phyloP scores from a whole-genome alignment of 2,329 filamentous ascomycete species.

The Phymatotrichopsis omnivora region DNA sequence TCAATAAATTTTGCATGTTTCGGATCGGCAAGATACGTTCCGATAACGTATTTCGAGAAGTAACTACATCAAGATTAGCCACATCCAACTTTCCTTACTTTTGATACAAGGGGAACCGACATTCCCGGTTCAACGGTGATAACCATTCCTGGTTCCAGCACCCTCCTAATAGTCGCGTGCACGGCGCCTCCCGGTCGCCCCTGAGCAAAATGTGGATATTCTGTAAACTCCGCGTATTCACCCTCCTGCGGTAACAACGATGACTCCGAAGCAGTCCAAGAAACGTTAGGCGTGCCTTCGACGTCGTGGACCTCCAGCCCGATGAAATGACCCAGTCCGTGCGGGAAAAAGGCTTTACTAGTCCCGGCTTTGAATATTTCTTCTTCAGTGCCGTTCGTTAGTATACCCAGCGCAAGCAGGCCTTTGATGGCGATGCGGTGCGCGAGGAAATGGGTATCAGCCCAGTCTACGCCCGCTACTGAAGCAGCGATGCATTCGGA shows the following conservation, averaged over 20 bases:
- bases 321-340: constrained; percentile 52
- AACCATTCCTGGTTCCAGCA: constrained; percentile 53
- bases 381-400: constrained; percentile 51
- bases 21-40: constrained; percentile 63
- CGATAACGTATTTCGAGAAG: constrained; percentile 83
- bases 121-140: constrained; percentile 72
- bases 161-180: constrained; percentile 39
- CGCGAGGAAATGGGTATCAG: constrained; percentile 62
- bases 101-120: constrained; percentile 35
- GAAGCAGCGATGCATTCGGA: constrained; percentile 58
- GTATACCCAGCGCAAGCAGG: constrained; percentile 59
- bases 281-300: constrained; percentile 54
- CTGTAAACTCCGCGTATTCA: constrained; percentile 48
- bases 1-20: constrained; percentile 59
- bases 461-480: constrained; percentile 58
- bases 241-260: too few relatives aligned
- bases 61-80: too few relatives aligned
- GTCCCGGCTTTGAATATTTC: constrained; percentile 47
- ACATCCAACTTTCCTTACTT: constrained; percentile 41
- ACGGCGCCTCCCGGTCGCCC: constrained; percentile 17
- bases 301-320: constrained; percentile 57
- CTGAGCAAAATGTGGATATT: constrained; percentile 50
- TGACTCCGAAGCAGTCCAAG: constrained; percentile 7
- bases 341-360: constrained; percentile 54
- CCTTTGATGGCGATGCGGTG: constrained; percentile 62